A percentile compares a stretch with the other conserved stretches of the same genome.
phyloP scores from a whole-genome alignment of 2,329 filamentous ascomycete genomes.

The Botryosphaeria agaves region DNA sequence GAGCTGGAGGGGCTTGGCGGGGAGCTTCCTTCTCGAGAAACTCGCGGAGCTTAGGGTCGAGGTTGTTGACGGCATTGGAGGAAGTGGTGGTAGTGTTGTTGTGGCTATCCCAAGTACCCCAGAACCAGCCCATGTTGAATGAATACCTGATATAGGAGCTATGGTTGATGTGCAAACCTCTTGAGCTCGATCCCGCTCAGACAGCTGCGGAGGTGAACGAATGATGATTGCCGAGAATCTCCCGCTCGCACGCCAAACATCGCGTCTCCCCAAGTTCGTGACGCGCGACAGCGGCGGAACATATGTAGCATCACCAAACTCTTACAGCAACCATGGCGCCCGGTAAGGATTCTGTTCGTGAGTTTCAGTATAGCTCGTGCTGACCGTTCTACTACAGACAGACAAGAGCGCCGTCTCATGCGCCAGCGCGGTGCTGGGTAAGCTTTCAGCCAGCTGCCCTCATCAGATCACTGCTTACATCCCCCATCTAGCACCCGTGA shows the following conservation, averaged over 20 bases:
- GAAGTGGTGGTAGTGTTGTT: constrained; percentile 26
- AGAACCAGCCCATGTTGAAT: constrained; percentile 43
- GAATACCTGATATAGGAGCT: no score
- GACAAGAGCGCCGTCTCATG: constrained; percentile 1
- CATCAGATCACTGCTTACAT: not conserved
- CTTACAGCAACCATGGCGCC: not conserved
- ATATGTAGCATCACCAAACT: not conserved
- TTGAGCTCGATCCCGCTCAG: no score
- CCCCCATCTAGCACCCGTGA: not conserved
- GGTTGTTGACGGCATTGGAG: constrained; percentile 51
- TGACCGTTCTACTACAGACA: no score
- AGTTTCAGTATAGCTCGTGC: no score
- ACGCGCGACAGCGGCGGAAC: no score
- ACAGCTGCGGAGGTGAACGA: no score
- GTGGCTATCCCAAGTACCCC: constrained; percentile 25
- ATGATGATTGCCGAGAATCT: no score
- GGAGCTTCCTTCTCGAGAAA: constrained; percentile 74
- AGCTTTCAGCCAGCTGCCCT: not conserved
- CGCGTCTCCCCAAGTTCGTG: not conserved
- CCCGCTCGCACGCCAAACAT: not conserved
- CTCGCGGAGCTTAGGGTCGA: constrained; percentile 69
- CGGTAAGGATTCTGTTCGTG: not conserved
- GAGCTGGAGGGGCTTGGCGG: constrained; percentile 43
- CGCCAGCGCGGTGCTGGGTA: constrained; percentile 3
- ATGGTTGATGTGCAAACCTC: no score